phyloP scores from a whole-genome alignment of 108 stramenopile genomes.

The Cyclotella baltica region DNA sequence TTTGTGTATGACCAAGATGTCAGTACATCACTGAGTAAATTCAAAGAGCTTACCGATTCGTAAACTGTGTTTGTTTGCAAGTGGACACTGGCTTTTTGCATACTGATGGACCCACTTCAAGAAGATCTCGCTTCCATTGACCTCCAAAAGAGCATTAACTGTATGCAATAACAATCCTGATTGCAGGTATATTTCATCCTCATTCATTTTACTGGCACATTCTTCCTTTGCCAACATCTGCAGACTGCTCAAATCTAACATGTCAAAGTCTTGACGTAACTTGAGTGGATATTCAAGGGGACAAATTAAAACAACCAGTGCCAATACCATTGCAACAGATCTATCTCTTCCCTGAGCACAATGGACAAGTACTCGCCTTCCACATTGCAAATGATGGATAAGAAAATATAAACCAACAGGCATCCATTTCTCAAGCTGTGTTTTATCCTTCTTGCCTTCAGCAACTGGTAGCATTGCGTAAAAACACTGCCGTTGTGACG shows the following conservation, averaged over 20 bases:
- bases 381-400: constrained; percentile 44
- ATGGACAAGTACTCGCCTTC: constrained; percentile 67
- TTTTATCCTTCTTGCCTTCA: constrained; percentile 77
- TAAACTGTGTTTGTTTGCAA: constrained; percentile 65
- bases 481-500: constrained; percentile 6
- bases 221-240: background rate
- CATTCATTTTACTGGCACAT: background rate
- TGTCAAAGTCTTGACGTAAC: constrained; percentile 19
- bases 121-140: constrained; percentile 53
- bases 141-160: constrained; percentile 25
- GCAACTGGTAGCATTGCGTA: constrained; percentile 77
- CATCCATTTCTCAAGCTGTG: constrained; percentile 71
- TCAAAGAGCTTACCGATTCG: constrained; percentile 38
- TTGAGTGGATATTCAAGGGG: constrained; percentile 34
- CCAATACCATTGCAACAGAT: constrained; percentile 76
- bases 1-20: background rate
- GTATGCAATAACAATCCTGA: constrained; percentile 44
- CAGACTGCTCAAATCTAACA: background rate
- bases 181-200: constrained; percentile 17
- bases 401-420: constrained; percentile 74
- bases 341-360: constrained; percentile 87
- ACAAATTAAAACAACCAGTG: constrained; percentile 52
- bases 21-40: background rate
- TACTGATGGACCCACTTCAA: constrained; percentile 53
- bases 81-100: constrained; percentile 16